Base-by-base conservation (phyloP, 768 basidiomycete genomes). In the Mrakia frigida region DNA sequence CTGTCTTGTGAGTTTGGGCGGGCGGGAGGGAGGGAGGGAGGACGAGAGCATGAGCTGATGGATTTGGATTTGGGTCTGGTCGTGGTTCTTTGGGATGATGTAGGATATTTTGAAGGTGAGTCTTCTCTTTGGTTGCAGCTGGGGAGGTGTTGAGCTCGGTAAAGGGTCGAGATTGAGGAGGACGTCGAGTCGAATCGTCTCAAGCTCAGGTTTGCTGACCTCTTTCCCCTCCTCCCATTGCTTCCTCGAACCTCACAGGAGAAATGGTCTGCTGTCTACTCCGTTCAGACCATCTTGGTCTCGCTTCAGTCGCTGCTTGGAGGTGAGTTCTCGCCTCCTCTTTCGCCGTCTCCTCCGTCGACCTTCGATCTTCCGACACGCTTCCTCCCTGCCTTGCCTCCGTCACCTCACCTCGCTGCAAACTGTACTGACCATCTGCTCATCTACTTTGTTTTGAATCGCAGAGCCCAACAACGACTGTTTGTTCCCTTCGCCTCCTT, bases 401-500 rank as follows among this genome's bases (percentile, higher is more conserved):
- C 37, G 33, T 7, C 37, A 46, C 7, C 43, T 18, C 7, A 46
- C n/a, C n/a, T n/a, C n/a, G n/a, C n/a, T n/a, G n/a, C 9, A 46
- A 7, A 46, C 43, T 18, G 43, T n/a, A 18, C 35, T 68, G 13
- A 23, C 37, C 5, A 33, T 25, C 41, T n/a, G 5, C 33, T 11
- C 28, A 52, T n/a, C 0, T 70, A 16, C 28, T 43, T 3, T 56
- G 9, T 23, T 23, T 37, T 5, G n/a, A 74, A 39, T 68, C 80
- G 53, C 52, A 93, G 93, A 96, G 83, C 94, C 93, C 37, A 95
- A 96, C 86, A 95, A 94, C 82, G 91, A 90, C 23, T 94, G 65
- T 68, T 21, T 9, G 65, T 41, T 7, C 35, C 37, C 31, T 31
- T 65, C 63, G 3, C 23, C 63, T 37, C 33, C 56, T 37, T 6